phyloP scores from a whole-genome alignment of 2,329 filamentous ascomycete genomes.

The Exophiala spinifera region DNA sequence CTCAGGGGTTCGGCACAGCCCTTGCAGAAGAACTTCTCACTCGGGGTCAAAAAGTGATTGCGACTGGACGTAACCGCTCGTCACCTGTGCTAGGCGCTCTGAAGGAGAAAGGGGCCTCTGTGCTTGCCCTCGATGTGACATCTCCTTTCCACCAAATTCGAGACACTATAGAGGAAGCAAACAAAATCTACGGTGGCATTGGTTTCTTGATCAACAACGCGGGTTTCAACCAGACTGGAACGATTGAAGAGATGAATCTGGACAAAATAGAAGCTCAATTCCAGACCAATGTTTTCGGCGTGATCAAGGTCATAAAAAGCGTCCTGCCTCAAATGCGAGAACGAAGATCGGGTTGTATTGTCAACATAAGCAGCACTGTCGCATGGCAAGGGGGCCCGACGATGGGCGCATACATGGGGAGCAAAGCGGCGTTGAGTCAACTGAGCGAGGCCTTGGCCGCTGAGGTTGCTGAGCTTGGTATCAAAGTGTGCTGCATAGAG shows the following conservation, averaged over 20 bases:
- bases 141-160: not conserved
- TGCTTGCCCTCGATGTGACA: not conserved
- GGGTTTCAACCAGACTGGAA: conserved; percentile 29
- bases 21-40: not conserved
- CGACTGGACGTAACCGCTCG: not conserved
- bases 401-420: conserved; percentile 34
- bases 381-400: conserved; percentile 30
- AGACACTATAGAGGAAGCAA: not conserved
- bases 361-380: conserved; percentile 36
- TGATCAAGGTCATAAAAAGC: conserved; percentile 35
- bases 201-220: conserved; percentile 37
- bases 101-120: not conserved
- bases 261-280: conserved; percentile 31
- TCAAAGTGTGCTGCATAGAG: conserved; percentile 36
- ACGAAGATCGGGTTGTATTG: conserved; percentile 33
- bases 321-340: conserved; percentile 36
- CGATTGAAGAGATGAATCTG: conserved; percentile 30
- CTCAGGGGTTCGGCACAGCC: not conserved
- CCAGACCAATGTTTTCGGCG: conserved; percentile 38
- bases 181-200: conserved; percentile 22
- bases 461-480: conserved; percentile 34
- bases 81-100: not conserved
- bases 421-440: conserved; percentile 34
- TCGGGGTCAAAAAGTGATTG: not conserved
- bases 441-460: conserved; percentile 26